Base-by-base conservation (phyloP, 495 filamentous ascomycete genomes). In the Penicillium riverlandense region DNA sequence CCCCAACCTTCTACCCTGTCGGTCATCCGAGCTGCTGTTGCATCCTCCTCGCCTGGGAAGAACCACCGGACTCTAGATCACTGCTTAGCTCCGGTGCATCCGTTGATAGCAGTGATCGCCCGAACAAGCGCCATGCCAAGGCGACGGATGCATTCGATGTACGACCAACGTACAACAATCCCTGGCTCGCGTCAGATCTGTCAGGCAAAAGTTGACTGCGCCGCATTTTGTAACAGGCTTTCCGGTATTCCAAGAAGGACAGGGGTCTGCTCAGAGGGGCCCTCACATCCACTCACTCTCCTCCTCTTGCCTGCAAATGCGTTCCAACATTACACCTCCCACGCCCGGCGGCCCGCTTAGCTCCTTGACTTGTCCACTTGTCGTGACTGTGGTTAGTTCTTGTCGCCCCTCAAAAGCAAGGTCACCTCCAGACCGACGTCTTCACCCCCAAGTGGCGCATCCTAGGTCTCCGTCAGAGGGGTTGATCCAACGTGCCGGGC, bases 51-150 rank as follows among this genome's bases (percentile, higher is more conserved):
- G 22, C 22, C 22, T 22, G 15, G 15, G 6, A 22, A 22, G 22
- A 3, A 6, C 4, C 22, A 22, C 22, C 22, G 22, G 22, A 22
- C 22, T 22, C 22, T 22, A 22, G 22, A 22, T 6, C 22, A 22
- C 22, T 22, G 22, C 22, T 22, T 22, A 22, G 22, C 22, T 22
- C 22, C 22, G 22, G 22, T 4, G 22, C 22, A 22, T 22, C 22
- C 22, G 6, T 22, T 22, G 22, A 22, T 3, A 22, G 22, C 22
- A 22, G 22, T 6, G 22, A 22, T 22, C 22, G 22, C 40, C 43
- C 35, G 37, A 46, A 57, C 58, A 68, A 63, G 61, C 64, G 64
- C 62, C 57, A 46, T 53, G 66, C 66, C 63, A 70, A 70, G 66
- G 41, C 16, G 49, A 53, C 56, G 47, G 48, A 50, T 50, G 54